Conservation (phyloP, 805 yeast genomes). For the Tetrapisispora pingtungensis region DNA sequence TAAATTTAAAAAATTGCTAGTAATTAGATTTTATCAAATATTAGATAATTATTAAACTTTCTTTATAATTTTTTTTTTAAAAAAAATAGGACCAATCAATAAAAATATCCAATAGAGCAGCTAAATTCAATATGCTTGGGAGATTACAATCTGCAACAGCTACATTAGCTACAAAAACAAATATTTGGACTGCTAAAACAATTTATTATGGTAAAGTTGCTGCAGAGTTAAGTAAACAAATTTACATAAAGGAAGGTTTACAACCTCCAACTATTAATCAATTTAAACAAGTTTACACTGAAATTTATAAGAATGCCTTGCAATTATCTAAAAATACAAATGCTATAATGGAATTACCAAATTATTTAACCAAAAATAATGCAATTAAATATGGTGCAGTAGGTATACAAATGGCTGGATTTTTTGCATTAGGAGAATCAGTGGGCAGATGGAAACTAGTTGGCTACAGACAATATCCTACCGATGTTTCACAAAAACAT, state of each 20-base stretch:
- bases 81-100: too few species aligned
- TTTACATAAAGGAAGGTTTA: constrained; percentile 84
- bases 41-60: too few species aligned
- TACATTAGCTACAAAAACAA: constrained; percentile 21
- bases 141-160: constrained; percentile 23
- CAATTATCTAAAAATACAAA: constrained; percentile 49
- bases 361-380: constrained; percentile 44
- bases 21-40: too few species aligned
- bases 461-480: constrained; percentile 51
- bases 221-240: constrained; percentile 43
- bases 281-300: constrained; percentile 63
- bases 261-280: constrained; percentile 80
- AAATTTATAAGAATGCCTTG: constrained; percentile 38
- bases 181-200: constrained; percentile 38
- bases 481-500: background rate
- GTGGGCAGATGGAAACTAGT: constrained; percentile 90
- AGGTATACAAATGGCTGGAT: constrained; percentile 77
- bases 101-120: too few species aligned
- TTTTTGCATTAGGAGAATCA: constrained; percentile 90
- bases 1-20: too few species aligned
- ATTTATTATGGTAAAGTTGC: constrained; percentile 68
- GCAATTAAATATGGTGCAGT: constrained; percentile 60
- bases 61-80: too few species aligned
- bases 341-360: constrained; percentile 36
- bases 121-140: constrained; percentile 21